Conservation (phyloP, 2,329 filamentous ascomycete genomes). For the Fusarium paranaense region DNA sequence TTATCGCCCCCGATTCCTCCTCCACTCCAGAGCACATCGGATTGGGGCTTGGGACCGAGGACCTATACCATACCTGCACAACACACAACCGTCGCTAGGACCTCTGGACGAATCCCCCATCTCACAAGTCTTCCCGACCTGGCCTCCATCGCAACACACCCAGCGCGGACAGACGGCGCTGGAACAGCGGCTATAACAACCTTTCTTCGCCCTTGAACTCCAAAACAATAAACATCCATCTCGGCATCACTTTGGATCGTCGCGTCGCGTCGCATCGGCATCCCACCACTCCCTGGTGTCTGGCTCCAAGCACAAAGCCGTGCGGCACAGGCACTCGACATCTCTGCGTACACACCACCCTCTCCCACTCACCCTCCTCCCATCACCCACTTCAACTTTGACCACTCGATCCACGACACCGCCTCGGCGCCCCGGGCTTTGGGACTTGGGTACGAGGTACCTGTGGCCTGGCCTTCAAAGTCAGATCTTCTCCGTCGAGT, state of each 20-base stretch:
- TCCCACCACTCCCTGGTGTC: slow-evolving; percentile 34
- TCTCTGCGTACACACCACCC: slow-evolving; percentile 34
- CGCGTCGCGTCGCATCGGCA: slow-evolving; percentile 30
- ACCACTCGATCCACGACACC: slow-evolving; percentile 46
- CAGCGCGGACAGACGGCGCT: neutral
- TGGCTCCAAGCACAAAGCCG: slow-evolving; percentile 32
- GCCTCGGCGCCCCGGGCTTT: slow-evolving; percentile 43
- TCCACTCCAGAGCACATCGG: slow-evolving; percentile 28
- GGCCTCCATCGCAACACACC: neutral
- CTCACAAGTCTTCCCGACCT: slow-evolving; percentile 11
- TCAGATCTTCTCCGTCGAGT: slow-evolving; percentile 39
- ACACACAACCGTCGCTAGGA: slow-evolving; percentile 30
- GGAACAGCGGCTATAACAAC: neutral
- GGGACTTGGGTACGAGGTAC: slow-evolving; percentile 42
- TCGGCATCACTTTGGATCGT: slow-evolving; percentile 32
- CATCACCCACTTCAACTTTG: slow-evolving; percentile 32
- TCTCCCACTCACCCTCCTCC: slow-evolving; percentile 19
- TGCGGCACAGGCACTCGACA: slow-evolving; percentile 30
- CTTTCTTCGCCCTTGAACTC: slow-evolving; percentile 11
- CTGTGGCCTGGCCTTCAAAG: slow-evolving; percentile 25
- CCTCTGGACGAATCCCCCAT: slow-evolving; percentile 6
- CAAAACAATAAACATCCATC: slow-evolving; percentile 33
- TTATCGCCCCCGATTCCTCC: slow-evolving; percentile 31
- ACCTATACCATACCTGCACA: slow-evolving; percentile 27
- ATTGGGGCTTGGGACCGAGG: slow-evolving; percentile 18